Conservation (phyloP, 2,329 filamentous ascomycete species). For the Chaetomium globosum region DNA sequence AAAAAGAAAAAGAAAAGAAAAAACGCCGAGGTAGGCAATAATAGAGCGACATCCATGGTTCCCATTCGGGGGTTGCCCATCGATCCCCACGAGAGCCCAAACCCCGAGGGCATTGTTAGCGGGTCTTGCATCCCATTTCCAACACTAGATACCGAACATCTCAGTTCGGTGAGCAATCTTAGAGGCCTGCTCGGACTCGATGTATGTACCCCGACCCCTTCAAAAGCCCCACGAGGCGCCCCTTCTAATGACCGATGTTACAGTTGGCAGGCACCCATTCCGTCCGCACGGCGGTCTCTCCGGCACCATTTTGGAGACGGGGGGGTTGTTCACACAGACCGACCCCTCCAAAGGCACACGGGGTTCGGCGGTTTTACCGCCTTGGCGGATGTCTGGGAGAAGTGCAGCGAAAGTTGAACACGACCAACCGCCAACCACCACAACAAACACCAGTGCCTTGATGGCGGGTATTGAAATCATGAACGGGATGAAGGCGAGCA, state of each 20-base stretch:
- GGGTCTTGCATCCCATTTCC: neutral
- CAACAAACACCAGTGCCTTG: neutral
- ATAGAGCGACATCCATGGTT: neutral
- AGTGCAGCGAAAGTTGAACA: constrained; percentile 41
- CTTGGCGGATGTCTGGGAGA: constrained; percentile 34
- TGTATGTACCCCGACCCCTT: constrained; percentile 14
- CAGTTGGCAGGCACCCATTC: neutral
- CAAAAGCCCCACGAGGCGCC: constrained; percentile 11
- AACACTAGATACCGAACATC: constrained; percentile 26
- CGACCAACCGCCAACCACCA: neutral
- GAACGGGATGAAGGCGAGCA: constrained; percentile 50
- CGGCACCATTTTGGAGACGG: constrained; percentile 42
- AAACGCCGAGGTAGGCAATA: neutral
- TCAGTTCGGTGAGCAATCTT: constrained; percentile 23
- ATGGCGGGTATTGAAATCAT: constrained; percentile 45
- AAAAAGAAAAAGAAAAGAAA: neutral
- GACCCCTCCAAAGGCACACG: constrained; percentile 40
- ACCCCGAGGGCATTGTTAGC: neutral
- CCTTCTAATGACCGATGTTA: neutral
- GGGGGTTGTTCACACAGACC: constrained; percentile 48
- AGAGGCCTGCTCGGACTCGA: constrained; percentile 22
- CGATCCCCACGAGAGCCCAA: neutral
- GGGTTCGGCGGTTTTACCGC: constrained; percentile 39
- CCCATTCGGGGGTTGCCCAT: neutral
- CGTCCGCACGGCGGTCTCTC: constrained; percentile 45